phyloP scores from a whole-genome alignment of 2,329 filamentous ascomycete genomes.

The Arachnomyces sp. region DNA sequence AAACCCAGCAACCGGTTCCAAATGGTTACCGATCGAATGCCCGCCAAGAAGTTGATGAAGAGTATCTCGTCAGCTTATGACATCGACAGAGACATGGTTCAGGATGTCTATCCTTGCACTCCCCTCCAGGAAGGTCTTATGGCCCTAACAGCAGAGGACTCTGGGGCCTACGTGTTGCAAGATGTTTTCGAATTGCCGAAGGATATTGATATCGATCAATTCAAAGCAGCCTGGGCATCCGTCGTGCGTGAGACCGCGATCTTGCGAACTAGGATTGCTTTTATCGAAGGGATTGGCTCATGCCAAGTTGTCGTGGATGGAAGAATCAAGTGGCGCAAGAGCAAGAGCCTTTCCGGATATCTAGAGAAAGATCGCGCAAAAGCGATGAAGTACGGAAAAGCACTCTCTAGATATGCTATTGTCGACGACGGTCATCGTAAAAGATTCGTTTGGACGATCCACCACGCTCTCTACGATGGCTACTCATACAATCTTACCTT shows the following conservation, averaged over 20 bases:
- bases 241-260: constrained; percentile 39
- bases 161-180: constrained; percentile 42
- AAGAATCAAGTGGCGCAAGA: constrained; percentile 27
- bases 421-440: constrained; percentile 18
- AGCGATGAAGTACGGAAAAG: constrained; percentile 27
- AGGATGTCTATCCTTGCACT: constrained; percentile 37
- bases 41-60: constrained; percentile 4
- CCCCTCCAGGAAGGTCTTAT: constrained; percentile 39
- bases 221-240: constrained; percentile 41
- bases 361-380: constrained; percentile 19
- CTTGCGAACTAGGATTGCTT: constrained; percentile 40
- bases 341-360: constrained; percentile 20
- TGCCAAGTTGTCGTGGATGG: constrained; percentile 33
- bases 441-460: constrained; percentile 43
- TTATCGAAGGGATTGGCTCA: constrained; percentile 29
- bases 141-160: constrained; percentile 40
- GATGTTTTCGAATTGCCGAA: constrained; percentile 34
- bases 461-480: constrained; percentile 47
- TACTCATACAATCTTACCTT: constrained; percentile 35
- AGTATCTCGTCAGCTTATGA: constrained; percentile 23
- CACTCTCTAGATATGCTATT: constrained; percentile 29
- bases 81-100: constrained; percentile 21
- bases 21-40: constrained; percentile 13
- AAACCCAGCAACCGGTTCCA: constrained; percentile 9
- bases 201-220: constrained; percentile 31